phyloP scores from a whole-genome alignment of 208 protist genomes.

The Porcisia deanei region DNA sequence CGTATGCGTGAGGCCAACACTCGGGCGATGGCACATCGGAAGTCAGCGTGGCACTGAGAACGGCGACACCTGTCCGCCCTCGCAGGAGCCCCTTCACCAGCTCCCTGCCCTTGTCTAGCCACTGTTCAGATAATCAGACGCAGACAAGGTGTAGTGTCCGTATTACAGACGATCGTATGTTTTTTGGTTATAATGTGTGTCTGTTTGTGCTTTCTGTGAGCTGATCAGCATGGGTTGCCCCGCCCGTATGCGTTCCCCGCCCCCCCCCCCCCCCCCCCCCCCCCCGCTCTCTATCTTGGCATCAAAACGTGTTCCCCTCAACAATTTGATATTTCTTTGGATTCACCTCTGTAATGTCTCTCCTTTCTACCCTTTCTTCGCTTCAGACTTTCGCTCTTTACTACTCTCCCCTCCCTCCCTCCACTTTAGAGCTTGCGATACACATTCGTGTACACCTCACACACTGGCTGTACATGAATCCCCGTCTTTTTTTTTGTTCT shows the following conservation, averaged over 20 bases:
- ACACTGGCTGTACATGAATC: too few relatives aligned
- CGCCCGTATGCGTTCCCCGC: not conserved
- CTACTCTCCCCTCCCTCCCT: too few relatives aligned
- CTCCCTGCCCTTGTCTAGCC: not conserved
- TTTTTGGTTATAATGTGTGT: not conserved
- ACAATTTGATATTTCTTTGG: too few relatives aligned
- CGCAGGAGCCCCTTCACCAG: too few relatives aligned
- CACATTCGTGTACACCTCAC: too few relatives aligned
- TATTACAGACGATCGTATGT: not conserved
- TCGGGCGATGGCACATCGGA: conserved; percentile 48
- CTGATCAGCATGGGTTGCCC: not conserved
- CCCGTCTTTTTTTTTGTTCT: too few relatives aligned
- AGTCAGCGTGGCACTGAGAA: conserved; percentile 36
- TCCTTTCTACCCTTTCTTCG: not conserved
- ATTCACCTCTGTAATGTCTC: not conserved
- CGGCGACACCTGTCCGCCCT: too few relatives aligned
- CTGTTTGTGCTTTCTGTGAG: not conserved
- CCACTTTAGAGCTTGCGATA: too few relatives aligned
- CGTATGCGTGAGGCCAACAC: conserved; percentile 64
- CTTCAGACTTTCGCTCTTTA: too few relatives aligned
- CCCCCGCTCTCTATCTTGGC: not conserved
- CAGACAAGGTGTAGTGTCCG: not conserved
- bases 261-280: not conserved
- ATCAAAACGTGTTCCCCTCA: too few relatives aligned
- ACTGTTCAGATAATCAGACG: not conserved